Evolutionary conservation across 2,329 filamentous ascomycete genomes (phyloP).

Genomic region (Colletotrichum godetiae): DNA sequence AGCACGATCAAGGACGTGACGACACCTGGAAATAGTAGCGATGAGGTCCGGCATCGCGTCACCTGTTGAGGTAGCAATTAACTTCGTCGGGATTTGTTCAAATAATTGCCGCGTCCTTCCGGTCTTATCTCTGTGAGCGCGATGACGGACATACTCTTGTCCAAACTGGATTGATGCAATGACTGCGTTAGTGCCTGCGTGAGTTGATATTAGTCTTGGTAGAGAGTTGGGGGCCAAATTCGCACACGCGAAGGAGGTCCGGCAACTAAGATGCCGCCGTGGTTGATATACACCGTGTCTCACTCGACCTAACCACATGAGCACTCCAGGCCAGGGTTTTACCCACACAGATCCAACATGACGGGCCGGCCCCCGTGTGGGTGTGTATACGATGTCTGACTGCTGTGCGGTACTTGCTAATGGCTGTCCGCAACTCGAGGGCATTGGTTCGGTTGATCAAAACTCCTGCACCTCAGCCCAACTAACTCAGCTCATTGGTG

Average conservation of each 20-base stretch:
- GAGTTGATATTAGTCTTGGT: not conserved
- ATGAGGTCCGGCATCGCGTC: slow-evolving; percentile 34
- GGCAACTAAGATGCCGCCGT: slow-evolving; percentile 21
- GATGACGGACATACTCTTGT: not conserved
- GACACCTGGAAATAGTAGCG: slow-evolving; percentile 35
- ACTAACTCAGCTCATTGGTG: slow-evolving; percentile 26
- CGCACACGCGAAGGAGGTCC: slow-evolving; percentile 18
- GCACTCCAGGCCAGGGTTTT: not conserved
- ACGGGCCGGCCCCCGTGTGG: slow-evolving; percentile 31
- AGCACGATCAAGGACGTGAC: slow-evolving; percentile 37
- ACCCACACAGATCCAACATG: slow-evolving; percentile 12
- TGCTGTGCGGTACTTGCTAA: slow-evolving; percentile 32
- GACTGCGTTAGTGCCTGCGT: not conserved
- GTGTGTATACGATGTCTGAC: slow-evolving; percentile 4
- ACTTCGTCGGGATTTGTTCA: slow-evolving; percentile 21
- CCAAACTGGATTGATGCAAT: not conserved
- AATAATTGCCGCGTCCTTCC: not conserved
- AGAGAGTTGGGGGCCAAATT: slow-evolving; percentile 10
- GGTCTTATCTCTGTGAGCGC: not conserved
- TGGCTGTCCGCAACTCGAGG: slow-evolving; percentile 14
- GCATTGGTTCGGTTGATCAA: slow-evolving; percentile 25
- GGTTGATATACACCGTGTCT: slow-evolving; percentile 21
- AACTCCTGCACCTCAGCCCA: slow-evolving; percentile 20
- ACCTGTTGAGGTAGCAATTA: slow-evolving; percentile 32
- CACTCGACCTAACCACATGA: slow-evolving; percentile 17